These are phyloP conservation scores for Trichosporon ovoides DNA, from an alignment of 1,284 basidiomycete species.

Conservation along the genomic window DNA sequence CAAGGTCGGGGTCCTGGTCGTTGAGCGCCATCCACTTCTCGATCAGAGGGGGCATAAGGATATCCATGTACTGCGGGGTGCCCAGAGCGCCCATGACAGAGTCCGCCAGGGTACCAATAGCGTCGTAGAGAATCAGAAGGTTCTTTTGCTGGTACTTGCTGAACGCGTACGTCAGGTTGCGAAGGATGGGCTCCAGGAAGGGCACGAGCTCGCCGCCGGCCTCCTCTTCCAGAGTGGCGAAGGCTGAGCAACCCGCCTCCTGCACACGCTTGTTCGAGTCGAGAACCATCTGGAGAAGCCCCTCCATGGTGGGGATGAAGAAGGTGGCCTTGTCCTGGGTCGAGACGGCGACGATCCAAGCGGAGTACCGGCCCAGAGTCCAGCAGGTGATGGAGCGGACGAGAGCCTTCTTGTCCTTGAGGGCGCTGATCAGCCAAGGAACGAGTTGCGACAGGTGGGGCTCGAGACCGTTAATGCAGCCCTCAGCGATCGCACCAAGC, in stretches of 20 bases:
- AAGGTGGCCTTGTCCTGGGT: conserved; percentile 79
- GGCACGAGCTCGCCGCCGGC: conserved; percentile 84
- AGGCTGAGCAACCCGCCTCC: conserved; percentile 97
- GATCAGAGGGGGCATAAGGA: conserved; percentile 92
- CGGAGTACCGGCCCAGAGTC: conserved; percentile 97
- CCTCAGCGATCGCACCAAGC: conserved; percentile 96
- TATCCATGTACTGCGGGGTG: conserved; percentile 80
- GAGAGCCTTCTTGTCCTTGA: conserved; percentile 91
- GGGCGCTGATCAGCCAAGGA: conserved; percentile 82
- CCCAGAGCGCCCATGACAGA: conserved; percentile 85
- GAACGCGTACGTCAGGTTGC: conserved; percentile 92
- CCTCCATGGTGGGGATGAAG: conserved; percentile 97
- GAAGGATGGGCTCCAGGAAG: conserved; percentile 88
- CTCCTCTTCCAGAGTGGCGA: conserved; percentile 97
- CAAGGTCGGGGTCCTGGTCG: conserved; percentile 88
- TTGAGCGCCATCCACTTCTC: conserved; percentile 81
- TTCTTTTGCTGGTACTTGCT: conserved; percentile 99
- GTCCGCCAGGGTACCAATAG: conserved; percentile 94
- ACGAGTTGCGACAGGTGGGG: conserved; percentile 88
- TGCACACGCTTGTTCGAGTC: conserved; percentile 99
- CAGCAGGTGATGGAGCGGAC: conserved; percentile 98
- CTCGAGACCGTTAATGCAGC: conserved; percentile 92
- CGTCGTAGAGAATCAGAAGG: conserved; percentile 95
- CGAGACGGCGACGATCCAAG: conserved; percentile 77
- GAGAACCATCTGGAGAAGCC: conserved; percentile 92